Conservation (phyloP, 139 green algal genomes). For the Ettlia oleoabundans region DNA sequence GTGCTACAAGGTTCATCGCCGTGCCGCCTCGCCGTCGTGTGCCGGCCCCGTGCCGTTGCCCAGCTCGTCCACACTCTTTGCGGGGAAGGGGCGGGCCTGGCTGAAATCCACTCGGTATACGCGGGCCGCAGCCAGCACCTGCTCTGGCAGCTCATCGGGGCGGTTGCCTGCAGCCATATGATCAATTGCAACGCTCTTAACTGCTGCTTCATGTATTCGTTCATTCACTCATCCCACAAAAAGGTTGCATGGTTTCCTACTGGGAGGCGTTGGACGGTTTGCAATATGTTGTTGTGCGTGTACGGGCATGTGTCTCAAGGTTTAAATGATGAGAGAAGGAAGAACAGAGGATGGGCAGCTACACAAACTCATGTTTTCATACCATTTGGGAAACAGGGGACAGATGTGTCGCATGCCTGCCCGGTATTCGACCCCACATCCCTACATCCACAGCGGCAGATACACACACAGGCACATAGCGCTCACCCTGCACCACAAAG, state of each 20-base stretch:
- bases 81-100: constrained; percentile 43
- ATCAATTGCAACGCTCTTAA: too few species aligned
- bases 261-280: too few species aligned
- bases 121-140: constrained; percentile 65
- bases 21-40: constrained; percentile 12
- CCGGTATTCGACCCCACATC: too few species aligned
- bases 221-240: background rate
- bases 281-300: too few species aligned
- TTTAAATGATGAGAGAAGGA: too few species aligned
- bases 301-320: too few species aligned
- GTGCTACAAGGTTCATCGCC: background rate
- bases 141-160: constrained; percentile 86
- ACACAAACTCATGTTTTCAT: too few species aligned
- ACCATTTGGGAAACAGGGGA: too few species aligned
- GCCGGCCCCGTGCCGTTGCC: background rate
- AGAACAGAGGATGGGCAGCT: too few species aligned
- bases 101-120: constrained; percentile 60
- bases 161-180: constrained; percentile 57
- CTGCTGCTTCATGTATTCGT: constrained; percentile 28
- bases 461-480: background rate
- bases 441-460: too few species aligned
- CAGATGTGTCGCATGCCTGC: too few species aligned
- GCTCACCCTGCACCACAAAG: constrained; percentile 77
- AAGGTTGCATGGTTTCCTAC: background rate
- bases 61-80: background rate